A percentile compares a stretch with the other conserved stretches of the same genome.
Evolutionary conservation across 495 filamentous ascomycete species (phyloP).

Genomic region (Neurospora sp.): DNA sequence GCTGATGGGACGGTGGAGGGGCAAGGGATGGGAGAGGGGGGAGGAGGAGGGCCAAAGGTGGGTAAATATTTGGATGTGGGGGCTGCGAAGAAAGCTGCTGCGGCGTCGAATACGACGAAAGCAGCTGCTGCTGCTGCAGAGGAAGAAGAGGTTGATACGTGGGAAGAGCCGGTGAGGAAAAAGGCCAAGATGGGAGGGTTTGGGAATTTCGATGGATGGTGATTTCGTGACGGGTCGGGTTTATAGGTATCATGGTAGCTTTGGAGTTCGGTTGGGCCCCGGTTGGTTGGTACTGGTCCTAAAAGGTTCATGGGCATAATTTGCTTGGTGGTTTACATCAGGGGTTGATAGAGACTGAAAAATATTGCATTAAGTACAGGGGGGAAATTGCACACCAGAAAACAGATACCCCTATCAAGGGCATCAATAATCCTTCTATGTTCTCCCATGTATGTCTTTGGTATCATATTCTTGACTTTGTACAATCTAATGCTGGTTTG

Average conservation of each 20-base stretch:
- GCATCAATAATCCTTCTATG: background rate
- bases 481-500: background rate
- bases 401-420: background rate
- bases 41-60: constrained; percentile 34
- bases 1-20: constrained; percentile 43
- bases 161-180: constrained; percentile 64
- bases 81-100: constrained; percentile 14
- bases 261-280: background rate
- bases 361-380: background rate
- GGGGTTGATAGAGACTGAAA: background rate
- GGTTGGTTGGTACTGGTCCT: background rate
- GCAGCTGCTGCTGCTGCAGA: background rate
- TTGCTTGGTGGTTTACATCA: background rate
- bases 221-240: background rate
- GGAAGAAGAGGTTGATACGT: constrained; percentile 41
- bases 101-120: background rate
- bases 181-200: constrained; percentile 78
- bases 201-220: constrained; percentile 89
- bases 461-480: background rate
- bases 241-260: no score
- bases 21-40: constrained; percentile 18
- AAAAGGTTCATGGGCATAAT: background rate
- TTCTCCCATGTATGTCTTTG: background rate
- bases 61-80: constrained; percentile 73
- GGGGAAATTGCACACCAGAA: background rate